Base-by-base conservation (phyloP, 768 basidiomycete genomes). In the Leccinum uliginosum region DNA sequence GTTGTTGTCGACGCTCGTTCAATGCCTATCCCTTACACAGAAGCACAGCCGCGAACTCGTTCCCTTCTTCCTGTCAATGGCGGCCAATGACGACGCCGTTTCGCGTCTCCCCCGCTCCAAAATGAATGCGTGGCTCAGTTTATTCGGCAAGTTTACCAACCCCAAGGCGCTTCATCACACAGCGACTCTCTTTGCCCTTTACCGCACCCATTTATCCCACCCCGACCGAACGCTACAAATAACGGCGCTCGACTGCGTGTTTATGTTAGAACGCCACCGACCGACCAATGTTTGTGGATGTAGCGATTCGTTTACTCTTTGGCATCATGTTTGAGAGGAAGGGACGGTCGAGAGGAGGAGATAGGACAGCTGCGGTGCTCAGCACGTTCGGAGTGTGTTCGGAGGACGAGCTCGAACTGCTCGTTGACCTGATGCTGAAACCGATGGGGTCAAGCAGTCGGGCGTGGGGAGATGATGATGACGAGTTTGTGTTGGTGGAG, bases 91-190 rank as follows among this genome's bases (percentile, higher is more conserved):
- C 11, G 70, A 74, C 50, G 63, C 65, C 3, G 57, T 70, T 5
- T 65, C 75, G 4, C 78, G 75, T 47, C 70, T 89, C 8, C 73
- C 84, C 3, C 85, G 84, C 44, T 71, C 77, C 27, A 87, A 85
- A 66, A 80, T 97, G 10, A 74, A 74, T 15, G 77, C 83, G 0
- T 98, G 91, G 86, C 83, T 98, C 26, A 82, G 82, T 19, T 79
- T 98, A 11, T 91, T 98, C 71, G 80, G 90, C 50, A 96, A 94
- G 68, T 91, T 99, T 68, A 75, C 76, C 63, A 98, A 98, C 66
- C 96, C 95, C n/a, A 96, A 92, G 73, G 91, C 93, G 0, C 75
- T 95, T 2, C 81, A 85, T 66, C 78, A 83, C 7, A 82, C 90
- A 0, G 80, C 87, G 9, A 78, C 78, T 0, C 77, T 98, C 6